Evolutionary conservation across 2,329 filamentous ascomycete genomes (phyloP).

Genomic region (Colletotrichum tofieldiae): DNA sequence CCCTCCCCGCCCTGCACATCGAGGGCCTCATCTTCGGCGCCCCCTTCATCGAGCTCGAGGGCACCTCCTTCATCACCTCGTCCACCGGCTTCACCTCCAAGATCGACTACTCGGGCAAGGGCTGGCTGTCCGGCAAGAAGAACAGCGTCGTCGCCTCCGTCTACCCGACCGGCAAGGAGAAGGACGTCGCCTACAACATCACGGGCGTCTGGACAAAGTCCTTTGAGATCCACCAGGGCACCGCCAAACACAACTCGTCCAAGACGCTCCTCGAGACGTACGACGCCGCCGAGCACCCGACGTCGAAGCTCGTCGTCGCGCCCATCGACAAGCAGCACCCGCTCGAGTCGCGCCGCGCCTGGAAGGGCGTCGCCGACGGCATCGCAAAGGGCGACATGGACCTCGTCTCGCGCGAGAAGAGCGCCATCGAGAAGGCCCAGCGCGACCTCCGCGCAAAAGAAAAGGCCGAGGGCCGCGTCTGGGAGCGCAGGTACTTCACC

Average conservation of each 20-base stretch:
- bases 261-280: constrained; percentile 71
- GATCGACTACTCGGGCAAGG: constrained; percentile 94
- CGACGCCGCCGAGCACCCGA: constrained; percentile 69
- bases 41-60: constrained; percentile 93
- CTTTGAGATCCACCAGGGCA: constrained; percentile 83
- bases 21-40: constrained; percentile 90
- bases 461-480: constrained; percentile 80
- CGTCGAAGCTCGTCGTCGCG: constrained; percentile 79
- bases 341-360: constrained; percentile 89
- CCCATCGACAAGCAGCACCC: constrained; percentile 86
- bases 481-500: constrained; percentile 89
- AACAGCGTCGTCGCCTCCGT: constrained; percentile 87
- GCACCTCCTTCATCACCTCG: constrained; percentile 86
- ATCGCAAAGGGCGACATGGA: constrained; percentile 91
- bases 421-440: constrained; percentile 91
- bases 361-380: constrained; percentile 86
- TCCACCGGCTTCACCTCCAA: constrained; percentile 89
- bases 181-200: constrained; percentile 83
- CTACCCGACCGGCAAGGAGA: constrained; percentile 79
- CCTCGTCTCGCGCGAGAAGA: constrained; percentile 82
- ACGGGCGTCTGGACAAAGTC: constrained; percentile 92
- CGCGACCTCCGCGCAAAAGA: constrained; percentile 81
- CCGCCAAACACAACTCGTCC: constrained; percentile 65
- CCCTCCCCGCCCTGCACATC: constrained; percentile 91
- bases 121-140: constrained; percentile 96